phyloP scores from a whole-genome alignment of 1,139 yeast species.

The Protomyces inouyei region DNA sequence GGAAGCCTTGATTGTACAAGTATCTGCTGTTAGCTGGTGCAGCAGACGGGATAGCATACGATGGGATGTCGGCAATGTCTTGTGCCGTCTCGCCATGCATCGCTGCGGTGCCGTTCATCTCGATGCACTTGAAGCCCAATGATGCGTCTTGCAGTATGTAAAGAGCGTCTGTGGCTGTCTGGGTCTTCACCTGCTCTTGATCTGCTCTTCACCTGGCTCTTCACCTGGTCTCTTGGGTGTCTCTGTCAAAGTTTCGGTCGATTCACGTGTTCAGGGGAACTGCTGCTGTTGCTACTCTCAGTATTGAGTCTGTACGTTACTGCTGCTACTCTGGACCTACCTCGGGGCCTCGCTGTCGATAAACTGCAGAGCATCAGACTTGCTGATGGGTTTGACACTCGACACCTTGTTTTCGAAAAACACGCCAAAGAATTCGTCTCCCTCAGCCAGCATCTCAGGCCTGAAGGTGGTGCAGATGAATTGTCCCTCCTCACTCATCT shows the following conservation, averaged over 20 bases:
- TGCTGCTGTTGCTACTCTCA: background rate
- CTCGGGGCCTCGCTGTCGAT: slow-evolving; percentile 46
- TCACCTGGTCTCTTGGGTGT: background rate
- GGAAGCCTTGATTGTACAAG: slow-evolving; percentile 16
- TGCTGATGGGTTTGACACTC: slow-evolving; percentile 62
- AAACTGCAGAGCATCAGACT: slow-evolving; percentile 71
- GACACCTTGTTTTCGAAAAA: slow-evolving; percentile 79
- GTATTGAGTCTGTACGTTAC: background rate
- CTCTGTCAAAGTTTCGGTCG: background rate
- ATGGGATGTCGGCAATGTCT: background rate
- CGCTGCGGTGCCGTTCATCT: background rate
- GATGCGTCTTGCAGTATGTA: background rate
- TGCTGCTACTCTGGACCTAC: background rate
- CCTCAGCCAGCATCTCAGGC: slow-evolving; percentile 84
- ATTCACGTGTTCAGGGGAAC: no score
- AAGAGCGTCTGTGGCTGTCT: background rate
- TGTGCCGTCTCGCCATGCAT: background rate
- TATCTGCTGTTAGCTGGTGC: background rate
- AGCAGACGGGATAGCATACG: no score
- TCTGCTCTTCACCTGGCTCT: background rate
- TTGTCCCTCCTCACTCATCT: slow-evolving; percentile 65
- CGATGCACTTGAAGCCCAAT: no score
- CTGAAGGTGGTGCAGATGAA: slow-evolving; percentile 95
- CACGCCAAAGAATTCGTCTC: slow-evolving; percentile 84
- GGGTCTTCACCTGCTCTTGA: background rate